Base-by-base conservation (phyloP, 2,329 filamentous ascomycete species). In the Phyllosticta citriasiana region DNA sequence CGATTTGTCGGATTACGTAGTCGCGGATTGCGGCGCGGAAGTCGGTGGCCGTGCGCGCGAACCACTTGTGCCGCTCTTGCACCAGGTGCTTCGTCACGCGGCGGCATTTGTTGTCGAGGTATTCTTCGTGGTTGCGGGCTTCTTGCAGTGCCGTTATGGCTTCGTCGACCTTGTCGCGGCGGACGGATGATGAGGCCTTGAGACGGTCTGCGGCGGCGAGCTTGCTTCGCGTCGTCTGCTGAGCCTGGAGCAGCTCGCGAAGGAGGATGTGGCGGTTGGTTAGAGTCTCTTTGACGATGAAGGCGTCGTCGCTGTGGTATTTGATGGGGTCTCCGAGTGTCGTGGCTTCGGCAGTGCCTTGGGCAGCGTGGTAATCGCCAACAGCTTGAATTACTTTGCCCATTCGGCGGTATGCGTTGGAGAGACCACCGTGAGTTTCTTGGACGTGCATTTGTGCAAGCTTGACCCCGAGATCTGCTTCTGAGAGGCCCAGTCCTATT, bases 231-330 rank as follows among this genome's bases (percentile, higher is more conserved):
- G 92, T 91, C 24, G 80, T 81, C 72, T 96, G 89, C 72, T 97
- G 92, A 0, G 94, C 92, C 74, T 97, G 91, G 26, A 96, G 78
- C 63, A 97, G 86, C 70, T 99, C 94, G 63, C 94, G 91, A 53
- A 96, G 88, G 22, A 99, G 83, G 64, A 99, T 96, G 76, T 99
- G 94, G 12, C 94, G 89, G 77, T 99, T 99, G 3, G 94, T 99
- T 65, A 99, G 82, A 10, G 92, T 96, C 73, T 99, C 94, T 75
- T 99, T 99, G 66, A 97, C 94, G 68, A 97, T 96, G 72, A 97
- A 96, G 53, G 94, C 90, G 74, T 99, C 94, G 62, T 90, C 87
- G 53, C 91, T 96, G 76, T 97, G 91, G 72, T 97, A 97, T 69
- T 92, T 89, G 64, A 99, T 85, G 10, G 94, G 90, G 68, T 99